Evolutionary conservation across 331 rosid species (phyloP), one percentile per base, ranked within the genome.

Genomic region (Malus hybrid): DNA sequence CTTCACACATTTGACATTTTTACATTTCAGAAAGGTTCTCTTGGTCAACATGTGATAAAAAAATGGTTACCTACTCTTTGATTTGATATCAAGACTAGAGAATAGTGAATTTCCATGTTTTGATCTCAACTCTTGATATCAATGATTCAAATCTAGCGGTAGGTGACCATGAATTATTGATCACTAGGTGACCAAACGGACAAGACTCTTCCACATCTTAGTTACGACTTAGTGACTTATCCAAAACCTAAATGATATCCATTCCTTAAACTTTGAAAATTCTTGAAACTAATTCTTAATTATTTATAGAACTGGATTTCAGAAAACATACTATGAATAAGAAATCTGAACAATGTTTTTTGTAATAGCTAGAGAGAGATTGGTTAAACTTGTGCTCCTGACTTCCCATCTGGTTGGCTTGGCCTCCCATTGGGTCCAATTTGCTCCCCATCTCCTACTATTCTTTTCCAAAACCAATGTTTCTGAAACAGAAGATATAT

Each of bases 381-480:
- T 52, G 32, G 57, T 36, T 80, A 85, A 71, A 68, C 73, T 42
- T 60, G 48, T 46, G 72, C 58, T 62, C 29, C 69, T 6, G 57
- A 34, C 63, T 82, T 79, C 65, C 57, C 78, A 50, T 26, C 72
- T 53, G 69, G 14, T 63, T 15, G 10, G 36, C 15, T 20, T 3
- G 74, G 58, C 53, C 29, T 80, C 71, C 66, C 83, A 44, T 50
- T 57, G 7, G 26, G 22, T 83, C 48, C 78, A 61, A 58, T 78
- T 60, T 5, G 74, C 6, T 82, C 84, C 39, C 53, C 83, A 2
- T 75, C 75, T 78, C 74, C 66, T 8, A 92, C 86, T 20, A 82
- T 13, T n/a, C 76, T 81, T 83, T 84, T 90, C 98, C 99, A 95
- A 66, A 88, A 89, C 98, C 97, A 89, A 63, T 92, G 99, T 11